A percentile compares a stretch with the other conserved stretches of the same genome.
phyloP scores from a whole-genome alignment of 805 yeast genomes.

The Pichia pseudocactophila region DNA sequence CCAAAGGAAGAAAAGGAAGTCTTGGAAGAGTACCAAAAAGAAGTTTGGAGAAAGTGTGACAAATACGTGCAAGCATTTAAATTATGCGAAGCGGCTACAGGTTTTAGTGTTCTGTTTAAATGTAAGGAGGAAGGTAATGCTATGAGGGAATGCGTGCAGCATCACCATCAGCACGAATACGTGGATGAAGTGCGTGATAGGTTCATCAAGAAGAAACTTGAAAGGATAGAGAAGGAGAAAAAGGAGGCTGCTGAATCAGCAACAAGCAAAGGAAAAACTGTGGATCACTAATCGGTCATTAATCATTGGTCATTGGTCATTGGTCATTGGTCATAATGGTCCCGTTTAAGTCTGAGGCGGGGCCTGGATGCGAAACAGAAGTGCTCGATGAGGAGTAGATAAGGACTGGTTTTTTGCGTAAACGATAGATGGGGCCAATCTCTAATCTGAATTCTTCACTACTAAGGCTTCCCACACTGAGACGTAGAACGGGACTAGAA shows the following conservation, averaged over 20 bases:
- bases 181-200: slow-evolving; percentile 64
- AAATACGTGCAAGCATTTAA: slow-evolving; percentile 60
- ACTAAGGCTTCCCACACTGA: no score
- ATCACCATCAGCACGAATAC: slow-evolving; percentile 51
- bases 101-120: slow-evolving; percentile 56
- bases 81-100: slow-evolving; percentile 54
- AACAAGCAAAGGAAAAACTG: slow-evolving; percentile 1
- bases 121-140: slow-evolving; percentile 52
- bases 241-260: neutral
- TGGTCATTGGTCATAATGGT: no score
- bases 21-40: slow-evolving; percentile 59
- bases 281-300: neutral
- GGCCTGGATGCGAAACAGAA: no score
- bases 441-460: no score
- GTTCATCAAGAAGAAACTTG: slow-evolving; percentile 46
- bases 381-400: no score
- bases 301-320: no score
- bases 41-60: slow-evolving; percentile 59
- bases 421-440: no score
- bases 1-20: slow-evolving; percentile 71
- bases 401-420: no score
- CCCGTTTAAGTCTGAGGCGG: no score
- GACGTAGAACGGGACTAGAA: no score
- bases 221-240: slow-evolving; percentile 6
- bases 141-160: slow-evolving; percentile 55